phyloP scores from a whole-genome alignment of 2,329 filamentous ascomycete genomes.

The Trichoderma sp. region DNA sequence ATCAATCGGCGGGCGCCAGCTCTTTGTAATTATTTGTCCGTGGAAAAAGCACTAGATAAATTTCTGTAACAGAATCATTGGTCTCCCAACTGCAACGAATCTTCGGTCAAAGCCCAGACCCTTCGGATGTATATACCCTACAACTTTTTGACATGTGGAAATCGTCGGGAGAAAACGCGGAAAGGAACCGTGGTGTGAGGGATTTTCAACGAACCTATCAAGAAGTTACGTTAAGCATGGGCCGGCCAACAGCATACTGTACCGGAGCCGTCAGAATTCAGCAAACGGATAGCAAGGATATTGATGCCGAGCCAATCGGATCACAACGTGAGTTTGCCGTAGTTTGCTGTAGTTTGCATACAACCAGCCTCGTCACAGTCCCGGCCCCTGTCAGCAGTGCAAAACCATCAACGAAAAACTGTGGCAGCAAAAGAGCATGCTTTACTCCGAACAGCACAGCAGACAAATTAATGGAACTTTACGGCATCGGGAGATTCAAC shows the following conservation, averaged over 20 bases:
- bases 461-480: neutral
- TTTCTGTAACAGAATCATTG: neutral
- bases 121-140: neutral
- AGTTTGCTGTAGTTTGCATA: neutral
- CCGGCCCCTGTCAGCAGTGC: neutral
- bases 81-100: neutral
- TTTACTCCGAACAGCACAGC: neutral
- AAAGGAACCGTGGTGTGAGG: neutral
- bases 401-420: neutral
- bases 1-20: neutral
- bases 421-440: neutral
- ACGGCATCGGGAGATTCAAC: neutral
- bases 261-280: neutral
- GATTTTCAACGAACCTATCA: neutral
- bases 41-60: neutral
- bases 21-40: neutral
- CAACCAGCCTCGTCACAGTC: neutral
- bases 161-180: neutral
- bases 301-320: neutral
- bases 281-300: neutral
- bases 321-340: neutral
- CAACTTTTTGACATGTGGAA: neutral
- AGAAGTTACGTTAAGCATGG: neutral
- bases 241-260: neutral
- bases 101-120: neutral